These are phyloP conservation scores for Aegilops speltoides DNA, from an alignment of 176 grass and related monocot genomes.

Conservation along the genomic window DNA sequence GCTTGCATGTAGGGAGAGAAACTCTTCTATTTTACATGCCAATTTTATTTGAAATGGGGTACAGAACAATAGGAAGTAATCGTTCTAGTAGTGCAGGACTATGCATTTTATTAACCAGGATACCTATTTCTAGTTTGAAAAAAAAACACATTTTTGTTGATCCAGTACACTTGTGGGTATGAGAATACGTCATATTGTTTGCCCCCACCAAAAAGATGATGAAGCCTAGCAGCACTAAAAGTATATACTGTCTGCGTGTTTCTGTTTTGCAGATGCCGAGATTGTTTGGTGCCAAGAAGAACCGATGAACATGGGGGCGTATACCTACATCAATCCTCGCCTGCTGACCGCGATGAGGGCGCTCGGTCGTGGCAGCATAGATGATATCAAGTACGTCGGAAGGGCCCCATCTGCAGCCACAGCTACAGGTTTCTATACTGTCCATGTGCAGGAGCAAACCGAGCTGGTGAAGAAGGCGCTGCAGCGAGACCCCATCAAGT, in stretches of 20 bases:
- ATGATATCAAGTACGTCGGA: conserved; percentile 90
- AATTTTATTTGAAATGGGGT: neutral
- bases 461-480: conserved; percentile 83
- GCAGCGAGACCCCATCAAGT: conserved; percentile 53
- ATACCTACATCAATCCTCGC: conserved; percentile 72
- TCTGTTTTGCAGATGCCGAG: conserved; percentile 76
- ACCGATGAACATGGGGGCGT: conserved; percentile 97
- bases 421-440: conserved; percentile 79
- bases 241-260: neutral
- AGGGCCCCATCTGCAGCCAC: conserved; percentile 91
- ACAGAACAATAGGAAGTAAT: neutral
- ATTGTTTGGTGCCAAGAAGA: conserved; percentile 99
- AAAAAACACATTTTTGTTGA: neutral
- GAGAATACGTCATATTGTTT: neutral
- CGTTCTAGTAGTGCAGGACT: neutral
- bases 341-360: conserved; percentile 76
- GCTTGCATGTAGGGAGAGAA: neutral
- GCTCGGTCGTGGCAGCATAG: conserved; percentile 55
- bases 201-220: neutral
- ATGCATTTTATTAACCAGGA: neutral
- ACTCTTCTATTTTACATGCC: neutral
- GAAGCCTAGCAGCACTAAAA: neutral
- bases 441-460: conserved; percentile 83
- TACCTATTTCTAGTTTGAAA: neutral
- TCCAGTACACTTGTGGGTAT: neutral